Percentiles rank a stretch among this genome's conserved stretches.
Evolutionary conservation across 805 yeast species (phyloP).

Genomic region (Grigorovia yakushimaensis): DNA sequence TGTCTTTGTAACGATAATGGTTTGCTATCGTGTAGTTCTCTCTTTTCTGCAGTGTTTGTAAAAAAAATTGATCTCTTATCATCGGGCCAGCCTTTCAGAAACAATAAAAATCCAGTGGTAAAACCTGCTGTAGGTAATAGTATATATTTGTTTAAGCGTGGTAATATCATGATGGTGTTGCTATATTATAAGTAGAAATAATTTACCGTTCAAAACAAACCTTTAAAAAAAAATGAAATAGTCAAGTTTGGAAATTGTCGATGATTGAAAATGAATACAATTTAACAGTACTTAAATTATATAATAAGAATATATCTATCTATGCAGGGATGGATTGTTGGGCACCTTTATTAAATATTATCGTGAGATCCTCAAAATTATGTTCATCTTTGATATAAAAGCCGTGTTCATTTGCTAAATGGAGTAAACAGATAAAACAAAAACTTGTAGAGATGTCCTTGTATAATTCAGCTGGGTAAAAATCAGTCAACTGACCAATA

Average conservation of each 20-base stretch:
- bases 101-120: conserved; percentile 19
- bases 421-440: conserved; percentile 74
- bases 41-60: background rate
- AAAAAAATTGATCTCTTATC: conserved; percentile 13
- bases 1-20: conserved; percentile 17
- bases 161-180: background rate
- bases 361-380: conserved; percentile 22
- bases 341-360: conserved; percentile 7
- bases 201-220: background rate
- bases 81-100: conserved; percentile 28
- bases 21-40: background rate
- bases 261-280: no score
- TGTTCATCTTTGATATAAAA: conserved; percentile 43
- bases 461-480: conserved; percentile 47
- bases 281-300: no score
- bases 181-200: no score
- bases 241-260: no score
- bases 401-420: conserved; percentile 81
- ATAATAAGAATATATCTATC: background rate
- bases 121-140: conserved; percentile 26
- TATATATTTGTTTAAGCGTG: conserved; percentile 11
- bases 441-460: conserved; percentile 75
- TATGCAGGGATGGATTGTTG: background rate
- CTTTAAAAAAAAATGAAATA: no score
- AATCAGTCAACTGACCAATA: conserved; percentile 38